Percentiles rank a stretch among this genome's conserved stretches.
phyloP scores from a whole-genome alignment of 176 grass and related monocot genomes.

The Pontederia crassipes region DNA sequence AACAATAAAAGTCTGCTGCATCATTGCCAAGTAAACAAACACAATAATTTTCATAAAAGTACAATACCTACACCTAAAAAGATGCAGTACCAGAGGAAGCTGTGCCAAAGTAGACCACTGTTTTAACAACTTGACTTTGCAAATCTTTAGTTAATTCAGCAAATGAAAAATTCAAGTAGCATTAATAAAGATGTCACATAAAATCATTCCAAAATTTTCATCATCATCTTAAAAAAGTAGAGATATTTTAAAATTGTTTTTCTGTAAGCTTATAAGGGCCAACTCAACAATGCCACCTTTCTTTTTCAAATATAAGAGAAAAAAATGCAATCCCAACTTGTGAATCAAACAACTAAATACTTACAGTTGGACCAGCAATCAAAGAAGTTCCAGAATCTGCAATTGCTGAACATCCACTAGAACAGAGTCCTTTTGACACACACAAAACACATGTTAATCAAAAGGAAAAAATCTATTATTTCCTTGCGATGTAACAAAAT shows the following conservation, averaged over 20 bases:
- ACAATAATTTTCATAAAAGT: too few relatives aligned
- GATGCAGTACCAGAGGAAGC: not conserved
- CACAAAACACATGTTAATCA: not conserved
- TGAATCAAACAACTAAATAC: not conserved
- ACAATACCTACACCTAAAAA: not conserved
- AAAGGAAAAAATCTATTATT: not conserved
- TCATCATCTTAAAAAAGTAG: too few relatives aligned
- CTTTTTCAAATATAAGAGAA: not conserved
- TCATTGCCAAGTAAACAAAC: too few relatives aligned
- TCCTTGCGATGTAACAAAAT: not conserved
- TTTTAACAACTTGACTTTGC: too few relatives aligned
- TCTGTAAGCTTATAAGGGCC: too few relatives aligned
- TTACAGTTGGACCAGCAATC: conserved; percentile 79
- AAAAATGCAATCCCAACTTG: not conserved
- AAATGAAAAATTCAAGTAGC: too few relatives aligned
- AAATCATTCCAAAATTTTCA: too few relatives aligned
- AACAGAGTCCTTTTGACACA: conserved; percentile 48
- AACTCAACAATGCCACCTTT: too few relatives aligned
- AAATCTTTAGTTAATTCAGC: too few relatives aligned
- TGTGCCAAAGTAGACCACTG: too few relatives aligned
- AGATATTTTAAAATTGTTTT: too few relatives aligned
- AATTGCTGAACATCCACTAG: conserved; percentile 67
- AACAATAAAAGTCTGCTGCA: too few relatives aligned
- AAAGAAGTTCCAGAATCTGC: conserved; percentile 89
- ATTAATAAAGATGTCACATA: not conserved